A percentile compares a stretch with the other conserved stretches of the same genome.
These are phyloP conservation scores for Boletus subcaerulescens DNA, from an alignment of 768 basidiomycete species.

Conservation along the genomic window DNA sequence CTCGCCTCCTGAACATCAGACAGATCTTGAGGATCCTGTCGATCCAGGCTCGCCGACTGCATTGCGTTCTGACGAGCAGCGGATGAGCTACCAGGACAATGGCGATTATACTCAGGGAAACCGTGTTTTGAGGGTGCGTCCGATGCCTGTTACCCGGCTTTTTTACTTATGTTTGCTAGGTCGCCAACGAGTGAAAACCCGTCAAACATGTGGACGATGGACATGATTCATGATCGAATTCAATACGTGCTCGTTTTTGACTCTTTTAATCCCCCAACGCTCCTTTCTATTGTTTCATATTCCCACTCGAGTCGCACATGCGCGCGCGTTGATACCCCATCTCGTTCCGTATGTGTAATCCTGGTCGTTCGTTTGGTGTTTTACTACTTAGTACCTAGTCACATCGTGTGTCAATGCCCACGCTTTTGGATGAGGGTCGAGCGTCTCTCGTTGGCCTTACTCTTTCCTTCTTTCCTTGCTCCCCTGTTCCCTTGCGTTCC, in stretches of 20 bases:
- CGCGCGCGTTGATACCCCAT: too few species aligned
- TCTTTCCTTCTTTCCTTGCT: too few species aligned
- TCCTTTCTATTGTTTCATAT: neutral
- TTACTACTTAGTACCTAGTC: too few species aligned
- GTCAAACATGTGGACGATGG: neutral
- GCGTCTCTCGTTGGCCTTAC: too few species aligned
- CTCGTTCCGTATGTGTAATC: too few species aligned
- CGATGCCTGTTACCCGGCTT: neutral
- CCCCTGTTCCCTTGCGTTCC: too few species aligned
- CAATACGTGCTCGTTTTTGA: too few species aligned
- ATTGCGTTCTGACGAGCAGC: constrained; percentile 16
- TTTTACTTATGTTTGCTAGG: constrained; percentile 4
- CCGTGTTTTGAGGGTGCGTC: constrained; percentile 30
- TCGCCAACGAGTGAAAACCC: constrained; percentile 17
- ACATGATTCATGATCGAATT: neutral
- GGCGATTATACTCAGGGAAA: constrained; percentile 27
- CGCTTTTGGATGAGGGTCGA: too few species aligned
- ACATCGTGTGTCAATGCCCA: too few species aligned
- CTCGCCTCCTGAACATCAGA: constrained; percentile 10
- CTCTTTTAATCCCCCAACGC: neutral
- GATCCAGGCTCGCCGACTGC: constrained; percentile 6
- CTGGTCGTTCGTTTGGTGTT: too few species aligned
- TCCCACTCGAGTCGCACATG: too few species aligned
- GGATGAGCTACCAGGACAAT: constrained; percentile 31
- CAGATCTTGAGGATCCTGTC: constrained; percentile 8